phyloP scores from a whole-genome alignment of 2,329 filamentous ascomycete species.

The Colletotrichum paranaense region DNA sequence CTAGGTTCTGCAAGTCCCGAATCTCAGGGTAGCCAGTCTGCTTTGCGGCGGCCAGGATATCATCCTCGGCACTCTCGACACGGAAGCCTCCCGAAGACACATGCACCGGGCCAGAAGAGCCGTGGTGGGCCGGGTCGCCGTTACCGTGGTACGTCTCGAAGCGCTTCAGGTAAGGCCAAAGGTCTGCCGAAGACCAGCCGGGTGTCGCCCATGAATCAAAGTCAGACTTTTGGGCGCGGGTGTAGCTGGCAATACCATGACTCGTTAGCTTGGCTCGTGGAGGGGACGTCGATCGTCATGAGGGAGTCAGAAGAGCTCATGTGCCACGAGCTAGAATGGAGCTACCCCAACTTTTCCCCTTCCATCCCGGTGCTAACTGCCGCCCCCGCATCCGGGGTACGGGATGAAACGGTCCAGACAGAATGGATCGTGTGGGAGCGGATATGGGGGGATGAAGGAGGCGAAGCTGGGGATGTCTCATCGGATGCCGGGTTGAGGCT shows the following conservation, averaged over 20 bases:
- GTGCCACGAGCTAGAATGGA: background rate
- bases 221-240: constrained; percentile 56
- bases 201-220: constrained; percentile 64
- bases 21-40: constrained; percentile 59
- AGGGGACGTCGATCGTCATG: background rate
- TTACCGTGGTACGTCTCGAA: constrained; percentile 42
- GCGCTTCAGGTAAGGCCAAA: constrained; percentile 61
- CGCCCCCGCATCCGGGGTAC: background rate
- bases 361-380: background rate
- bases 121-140: constrained; percentile 49
- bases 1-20: constrained; percentile 61
- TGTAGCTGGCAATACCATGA: constrained; percentile 47
- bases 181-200: constrained; percentile 63
- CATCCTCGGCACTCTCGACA: constrained; percentile 47
- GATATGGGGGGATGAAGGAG: background rate
- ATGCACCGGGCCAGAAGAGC: constrained; percentile 58
- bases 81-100: constrained; percentile 59
- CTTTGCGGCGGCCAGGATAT: constrained; percentile 58
- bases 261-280: constrained; percentile 2
- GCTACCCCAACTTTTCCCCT: background rate
- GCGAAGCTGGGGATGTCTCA: background rate
- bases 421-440: background rate
- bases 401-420: background rate
- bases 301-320: background rate
- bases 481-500: background rate